Base-by-base conservation (phyloP, 495 filamentous ascomycete species). In the Collariella sp. region DNA sequence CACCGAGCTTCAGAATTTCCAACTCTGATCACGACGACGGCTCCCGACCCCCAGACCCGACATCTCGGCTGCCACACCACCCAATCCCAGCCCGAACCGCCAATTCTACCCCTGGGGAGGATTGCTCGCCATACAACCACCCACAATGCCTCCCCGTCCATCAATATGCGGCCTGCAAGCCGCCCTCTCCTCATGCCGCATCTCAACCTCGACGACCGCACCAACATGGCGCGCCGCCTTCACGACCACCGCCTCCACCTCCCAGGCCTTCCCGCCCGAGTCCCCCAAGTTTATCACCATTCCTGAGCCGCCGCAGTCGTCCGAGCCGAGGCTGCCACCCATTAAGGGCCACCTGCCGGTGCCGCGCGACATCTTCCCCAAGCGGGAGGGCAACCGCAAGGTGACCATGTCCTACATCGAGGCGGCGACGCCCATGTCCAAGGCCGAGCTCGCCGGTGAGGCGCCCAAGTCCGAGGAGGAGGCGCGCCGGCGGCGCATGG, bases 141-240 rank as follows among this genome's bases (percentile, higher is more conserved):
- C n/a, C 34, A 54, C 22, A 44, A 59, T 59, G 56, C 39, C 46
- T 1, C 31, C 56, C 23, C 50, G 56, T 40, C 50, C 61, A 47
- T 51, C 65, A 36, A 39, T 63, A 51, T 46, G 45, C 56, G 57
- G 58, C 52, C 46, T 66, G 22, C 61, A 58, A 46, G 18, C 55
- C 53, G 50, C 59, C 50, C 46, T 68, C 55, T 54, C 57, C 20
- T 24, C 54, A 20, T 86, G 69, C 81, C 87, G 68, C 82, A 86
- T 69, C 76, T 87, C 63, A 79, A 82, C 4, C 75, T 74, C 7
- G 64, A 75, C 52, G 84, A 85, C 63, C 73, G 82, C 44, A 23
- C 1, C 38, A 18, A 29, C 34, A 52, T 36, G 34, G 18, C 54
- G 46, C 4, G 16, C n/a, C n/a, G n/a, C 61, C 5, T 46, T 55